A percentile compares a stretch with the other conserved stretches of the same genome.
phyloP scores from a whole-genome alignment of 1,284 basidiomycete genomes.

The Puccinia coronata region DNA sequence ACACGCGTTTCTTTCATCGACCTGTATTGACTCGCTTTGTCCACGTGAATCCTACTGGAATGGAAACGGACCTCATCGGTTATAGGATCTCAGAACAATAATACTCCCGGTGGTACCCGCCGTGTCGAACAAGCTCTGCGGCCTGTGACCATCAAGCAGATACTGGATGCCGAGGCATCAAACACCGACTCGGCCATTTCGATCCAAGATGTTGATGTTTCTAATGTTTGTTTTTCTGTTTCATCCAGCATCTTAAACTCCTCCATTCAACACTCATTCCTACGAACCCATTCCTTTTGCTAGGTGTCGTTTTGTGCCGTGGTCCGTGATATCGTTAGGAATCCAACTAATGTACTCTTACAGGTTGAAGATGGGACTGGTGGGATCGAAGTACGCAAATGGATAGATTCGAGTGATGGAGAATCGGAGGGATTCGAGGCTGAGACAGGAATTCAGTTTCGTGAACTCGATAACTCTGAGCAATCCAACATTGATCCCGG shows the following conservation, averaged over 20 bases:
- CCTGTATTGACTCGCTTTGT: background rate
- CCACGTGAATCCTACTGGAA: background rate
- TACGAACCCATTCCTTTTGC: background rate
- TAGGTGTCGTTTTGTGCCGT: slow-evolving; percentile 71
- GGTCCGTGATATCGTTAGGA: slow-evolving; percentile 69
- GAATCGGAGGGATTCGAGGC: slow-evolving; percentile 65
- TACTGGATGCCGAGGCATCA: slow-evolving; percentile 75
- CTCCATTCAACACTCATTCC: background rate
- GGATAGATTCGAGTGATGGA: slow-evolving; percentile 72
- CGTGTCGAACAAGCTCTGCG: slow-evolving; percentile 63
- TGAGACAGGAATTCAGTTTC: slow-evolving; percentile 55
- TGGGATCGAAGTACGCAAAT: slow-evolving; percentile 80
- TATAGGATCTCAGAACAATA: slow-evolving; percentile 13
- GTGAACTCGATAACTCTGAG: background rate
- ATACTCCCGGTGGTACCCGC: slow-evolving; percentile 26
- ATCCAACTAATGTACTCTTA: slow-evolving; percentile 81
- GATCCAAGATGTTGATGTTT: slow-evolving; percentile 77
- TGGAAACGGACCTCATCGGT: background rate
- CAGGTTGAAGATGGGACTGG: slow-evolving; percentile 86
- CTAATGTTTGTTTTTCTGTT: slow-evolving; percentile 66
- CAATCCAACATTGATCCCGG: background rate
- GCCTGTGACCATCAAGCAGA: slow-evolving; percentile 81
- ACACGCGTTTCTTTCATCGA: background rate
- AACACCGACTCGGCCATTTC: slow-evolving; percentile 75
- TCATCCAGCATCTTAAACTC: background rate